phyloP scores from a whole-genome alignment of 2,329 filamentous ascomycete species.

The Ascosphaera pollenicola region DNA sequence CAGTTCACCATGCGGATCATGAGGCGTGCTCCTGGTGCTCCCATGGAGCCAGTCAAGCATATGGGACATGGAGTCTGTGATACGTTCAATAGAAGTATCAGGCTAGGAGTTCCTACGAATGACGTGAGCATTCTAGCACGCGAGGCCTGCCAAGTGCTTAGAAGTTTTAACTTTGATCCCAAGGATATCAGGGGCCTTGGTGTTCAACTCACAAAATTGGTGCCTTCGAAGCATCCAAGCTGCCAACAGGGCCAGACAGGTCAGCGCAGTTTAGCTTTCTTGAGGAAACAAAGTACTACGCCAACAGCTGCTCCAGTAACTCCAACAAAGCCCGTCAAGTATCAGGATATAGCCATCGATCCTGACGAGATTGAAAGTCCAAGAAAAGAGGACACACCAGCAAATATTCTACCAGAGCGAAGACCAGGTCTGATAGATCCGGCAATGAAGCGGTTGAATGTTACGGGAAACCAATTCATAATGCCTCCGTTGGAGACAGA shows the following conservation, averaged over 20 bases:
- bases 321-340: slow-evolving; percentile 8
- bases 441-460: slow-evolving; percentile 46
- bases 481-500: slow-evolving; percentile 32
- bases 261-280: background rate
- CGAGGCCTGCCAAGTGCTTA: slow-evolving; percentile 67
- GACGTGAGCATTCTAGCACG: slow-evolving; percentile 47
- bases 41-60: slow-evolving; percentile 78
- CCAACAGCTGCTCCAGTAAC: slow-evolving; percentile 23
- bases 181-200: slow-evolving; percentile 87
- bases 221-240: slow-evolving; percentile 42
- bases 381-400: slow-evolving; percentile 12
- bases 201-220: slow-evolving; percentile 81
- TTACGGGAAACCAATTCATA: slow-evolving; percentile 76
- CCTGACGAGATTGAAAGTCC: slow-evolving; percentile 27
- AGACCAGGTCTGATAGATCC: slow-evolving; percentile 14
- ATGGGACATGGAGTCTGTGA: slow-evolving; percentile 92
- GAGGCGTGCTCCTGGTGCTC: slow-evolving; percentile 65
- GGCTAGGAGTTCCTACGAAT: slow-evolving; percentile 70
- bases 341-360: slow-evolving; percentile 14
- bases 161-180: slow-evolving; percentile 61
- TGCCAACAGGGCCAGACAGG: slow-evolving; percentile 17
- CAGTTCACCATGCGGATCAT: slow-evolving; percentile 92
- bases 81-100: slow-evolving; percentile 68
- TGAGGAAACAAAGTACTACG: background rate
- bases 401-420: slow-evolving; percentile 8